A percentile compares a stretch with the other conserved stretches of the same genome.
Conservation (phyloP, 2,329 filamentous ascomycete species). For the Colletotrichum siamense region DNA sequence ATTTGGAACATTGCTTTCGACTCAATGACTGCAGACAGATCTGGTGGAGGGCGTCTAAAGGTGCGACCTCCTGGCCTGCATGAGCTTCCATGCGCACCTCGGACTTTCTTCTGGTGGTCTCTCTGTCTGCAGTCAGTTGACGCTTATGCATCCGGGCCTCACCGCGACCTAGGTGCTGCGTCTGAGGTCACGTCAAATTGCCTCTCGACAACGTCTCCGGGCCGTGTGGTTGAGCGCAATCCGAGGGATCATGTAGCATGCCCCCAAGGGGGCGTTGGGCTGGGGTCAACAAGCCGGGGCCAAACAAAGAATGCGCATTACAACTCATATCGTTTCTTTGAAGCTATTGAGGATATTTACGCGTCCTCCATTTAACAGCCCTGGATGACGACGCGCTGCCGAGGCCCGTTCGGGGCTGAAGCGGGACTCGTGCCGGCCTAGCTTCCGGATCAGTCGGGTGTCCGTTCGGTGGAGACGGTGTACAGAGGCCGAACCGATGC, state of each 20-base stretch:
- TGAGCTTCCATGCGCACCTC: background rate
- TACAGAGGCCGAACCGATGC: background rate
- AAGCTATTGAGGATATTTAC: background rate
- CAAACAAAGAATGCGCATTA: background rate
- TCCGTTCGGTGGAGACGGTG: slow-evolving; percentile 5
- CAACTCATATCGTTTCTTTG: background rate
- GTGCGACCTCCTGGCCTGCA: background rate
- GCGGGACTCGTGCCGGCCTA: background rate
- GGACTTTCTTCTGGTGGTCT: background rate
- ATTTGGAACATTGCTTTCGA: background rate
- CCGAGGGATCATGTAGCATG: background rate
- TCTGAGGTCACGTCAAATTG: background rate
- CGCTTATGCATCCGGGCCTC: background rate
- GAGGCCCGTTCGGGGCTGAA: background rate
- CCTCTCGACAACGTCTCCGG: background rate
- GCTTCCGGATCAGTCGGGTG: slow-evolving; percentile 8
- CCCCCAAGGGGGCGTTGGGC: background rate
- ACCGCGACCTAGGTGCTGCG: background rate
- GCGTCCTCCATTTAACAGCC: background rate
- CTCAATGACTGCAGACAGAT: background rate
- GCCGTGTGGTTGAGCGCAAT: background rate
- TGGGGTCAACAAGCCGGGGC: background rate
- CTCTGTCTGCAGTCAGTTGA: background rate
- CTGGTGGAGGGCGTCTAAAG: background rate
- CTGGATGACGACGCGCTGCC: background rate